A percentile compares a stretch with the other conserved stretches of the same genome.
Evolutionary conservation across 2,329 filamentous ascomycete species (phyloP).

Genomic region (Penicillium sp.): DNA sequence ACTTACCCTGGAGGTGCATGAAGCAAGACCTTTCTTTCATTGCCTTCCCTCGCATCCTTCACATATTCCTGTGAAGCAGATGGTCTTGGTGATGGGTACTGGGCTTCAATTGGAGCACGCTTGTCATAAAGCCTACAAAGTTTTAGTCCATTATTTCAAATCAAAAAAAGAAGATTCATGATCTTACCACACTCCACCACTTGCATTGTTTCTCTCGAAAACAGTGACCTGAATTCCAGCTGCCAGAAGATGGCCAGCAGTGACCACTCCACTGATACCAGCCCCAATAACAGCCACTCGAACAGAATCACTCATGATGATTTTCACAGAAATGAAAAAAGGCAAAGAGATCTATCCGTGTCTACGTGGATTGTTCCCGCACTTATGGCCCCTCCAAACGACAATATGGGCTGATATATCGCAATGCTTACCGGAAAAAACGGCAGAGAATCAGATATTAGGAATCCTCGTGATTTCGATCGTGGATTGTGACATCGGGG

Average conservation of each 20-base stretch:
- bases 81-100: conserved; percentile 44
- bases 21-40: conserved; percentile 19
- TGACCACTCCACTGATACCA: conserved; percentile 51
- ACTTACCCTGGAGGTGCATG: conserved; percentile 51
- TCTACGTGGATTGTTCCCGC: not conserved
- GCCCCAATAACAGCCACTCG: conserved; percentile 51
- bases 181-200: conserved; percentile 57
- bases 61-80: conserved; percentile 33
- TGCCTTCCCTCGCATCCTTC: conserved; percentile 17
- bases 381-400: conserved; percentile 4
- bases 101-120: conserved; percentile 47
- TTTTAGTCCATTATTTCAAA: not conserved
- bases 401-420: conserved; percentile 9
- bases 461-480: conserved; percentile 23
- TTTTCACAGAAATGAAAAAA: not conserved
- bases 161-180: not conserved
- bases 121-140: conserved; percentile 50
- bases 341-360: not conserved
- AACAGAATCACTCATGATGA: conserved; percentile 23
- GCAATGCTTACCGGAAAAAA: conserved; percentile 10
- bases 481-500: conserved; percentile 24
- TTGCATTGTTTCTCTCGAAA: conserved; percentile 52
- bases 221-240: conserved; percentile 52
- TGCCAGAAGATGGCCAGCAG: conserved; percentile 48
- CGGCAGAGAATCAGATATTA: conserved; percentile 1